A percentile compares a stretch with the other conserved stretches of the same genome.
phyloP scores from a whole-genome alignment of 2,329 filamentous ascomycete species.

The Fusarium annulatum region DNA sequence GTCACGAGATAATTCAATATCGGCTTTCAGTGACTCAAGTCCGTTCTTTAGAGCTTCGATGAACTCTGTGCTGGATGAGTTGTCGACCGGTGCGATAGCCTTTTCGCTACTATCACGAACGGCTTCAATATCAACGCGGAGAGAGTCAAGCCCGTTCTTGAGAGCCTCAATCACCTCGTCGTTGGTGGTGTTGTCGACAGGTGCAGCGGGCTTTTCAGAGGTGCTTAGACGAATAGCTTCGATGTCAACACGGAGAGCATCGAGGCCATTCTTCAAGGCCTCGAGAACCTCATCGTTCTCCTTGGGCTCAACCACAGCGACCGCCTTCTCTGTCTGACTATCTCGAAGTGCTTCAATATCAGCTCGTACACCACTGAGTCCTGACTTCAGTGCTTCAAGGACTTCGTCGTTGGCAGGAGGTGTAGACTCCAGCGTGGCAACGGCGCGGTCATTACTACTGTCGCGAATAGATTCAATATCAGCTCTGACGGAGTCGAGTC shows the following conservation, averaged over 20 bases:
- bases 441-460: conserved; percentile 59
- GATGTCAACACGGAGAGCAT: conserved; percentile 39
- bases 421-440: conserved; percentile 51
- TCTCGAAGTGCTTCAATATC: conserved; percentile 84
- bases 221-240: conserved; percentile 64
- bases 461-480: conserved; percentile 85
- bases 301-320: conserved; percentile 54
- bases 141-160: conserved; percentile 35
- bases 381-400: conserved; percentile 85
- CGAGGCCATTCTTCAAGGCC: conserved; percentile 54
- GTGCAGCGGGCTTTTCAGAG: conserved; percentile 56
- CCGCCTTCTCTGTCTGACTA: conserved; percentile 58
- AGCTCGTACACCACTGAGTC: conserved; percentile 76
- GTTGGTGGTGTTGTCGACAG: conserved; percentile 26
- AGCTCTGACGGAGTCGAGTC: conserved; percentile 77
- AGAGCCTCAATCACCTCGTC: conserved; percentile 37
- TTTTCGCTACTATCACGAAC: conserved; percentile 72
- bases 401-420: conserved; percentile 84
- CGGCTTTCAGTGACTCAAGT: conserved; percentile 34
- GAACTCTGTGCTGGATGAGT: conserved; percentile 32
- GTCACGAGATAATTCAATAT: conserved; percentile 64
- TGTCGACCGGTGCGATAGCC: conserved; percentile 25
- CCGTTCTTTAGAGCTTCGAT: conserved; percentile 37
- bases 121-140: conserved; percentile 29
- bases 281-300: conserved; percentile 86